Conservation (phyloP, 2,329 filamentous ascomycete genomes). For the Colletotrichum liriopes region DNA sequence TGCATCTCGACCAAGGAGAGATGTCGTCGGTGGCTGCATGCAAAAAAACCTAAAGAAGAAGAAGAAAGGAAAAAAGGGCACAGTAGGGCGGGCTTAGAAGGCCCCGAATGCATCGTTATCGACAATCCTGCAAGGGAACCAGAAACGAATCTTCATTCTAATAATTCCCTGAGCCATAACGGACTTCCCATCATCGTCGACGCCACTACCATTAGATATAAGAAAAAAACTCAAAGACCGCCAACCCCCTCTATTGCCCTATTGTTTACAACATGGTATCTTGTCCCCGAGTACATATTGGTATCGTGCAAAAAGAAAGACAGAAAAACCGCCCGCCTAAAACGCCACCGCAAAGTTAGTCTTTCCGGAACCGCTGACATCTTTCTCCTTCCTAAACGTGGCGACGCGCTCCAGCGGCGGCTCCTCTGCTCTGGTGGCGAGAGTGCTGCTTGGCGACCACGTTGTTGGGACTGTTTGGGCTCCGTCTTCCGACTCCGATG, state of each 20-base stretch:
- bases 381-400: conserved; percentile 40
- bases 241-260: conserved; percentile 24
- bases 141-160: not conserved
- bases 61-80: too few relatives aligned
- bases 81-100: not conserved
- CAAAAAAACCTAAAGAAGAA: not conserved
- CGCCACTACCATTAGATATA: conserved; percentile 25
- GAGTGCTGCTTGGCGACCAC: conserved; percentile 64
- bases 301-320: conserved; percentile 40
- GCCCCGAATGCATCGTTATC: not conserved
- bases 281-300: conserved; percentile 29
- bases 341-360: conserved; percentile 41
- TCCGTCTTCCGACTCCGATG: conserved; percentile 65
- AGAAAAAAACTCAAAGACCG: conserved; percentile 12
- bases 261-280: conserved; percentile 36
- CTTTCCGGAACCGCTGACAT: conserved; percentile 17
- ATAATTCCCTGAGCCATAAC: not conserved
- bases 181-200: not conserved
- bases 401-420: conserved; percentile 47
- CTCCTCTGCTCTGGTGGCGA: conserved; percentile 57
- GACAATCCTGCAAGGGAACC: not conserved
- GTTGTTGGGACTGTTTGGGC: conserved; percentile 63
- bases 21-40: not conserved
- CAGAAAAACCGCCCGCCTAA: conserved; percentile 12
- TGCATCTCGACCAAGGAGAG: too few relatives aligned